These are phyloP conservation scores for Rossbeevera mucosa DNA, from an alignment of 768 basidiomycete genomes.

Conservation along the genomic window DNA sequence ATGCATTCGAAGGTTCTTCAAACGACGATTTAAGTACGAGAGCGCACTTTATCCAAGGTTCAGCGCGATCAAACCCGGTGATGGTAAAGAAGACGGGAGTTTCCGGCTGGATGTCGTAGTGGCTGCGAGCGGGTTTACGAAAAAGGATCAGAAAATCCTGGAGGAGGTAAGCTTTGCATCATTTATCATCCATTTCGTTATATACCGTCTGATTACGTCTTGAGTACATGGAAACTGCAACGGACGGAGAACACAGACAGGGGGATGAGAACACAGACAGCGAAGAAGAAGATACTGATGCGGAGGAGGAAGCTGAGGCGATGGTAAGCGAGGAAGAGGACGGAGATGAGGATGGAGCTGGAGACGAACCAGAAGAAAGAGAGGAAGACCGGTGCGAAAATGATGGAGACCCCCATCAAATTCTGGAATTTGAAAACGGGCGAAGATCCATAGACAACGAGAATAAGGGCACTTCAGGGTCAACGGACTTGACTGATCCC, in stretches of 20 bases:
- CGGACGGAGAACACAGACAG: constrained; percentile 32
- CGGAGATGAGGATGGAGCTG: constrained; percentile 34
- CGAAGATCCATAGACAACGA: background rate
- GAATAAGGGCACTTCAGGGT: constrained; percentile 1
- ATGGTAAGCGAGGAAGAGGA: constrained; percentile 26
- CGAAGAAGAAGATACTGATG: constrained; percentile 36
- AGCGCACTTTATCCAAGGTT: constrained; percentile 86
- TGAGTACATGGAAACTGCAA: constrained; percentile 65
- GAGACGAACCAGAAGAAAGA: constrained; percentile 35
- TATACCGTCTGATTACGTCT: constrained; percentile 20
- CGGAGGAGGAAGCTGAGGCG: constrained; percentile 35
- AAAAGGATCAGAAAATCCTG: constrained; percentile 73
- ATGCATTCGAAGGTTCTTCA: constrained; percentile 92
- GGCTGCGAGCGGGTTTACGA: constrained; percentile 89
- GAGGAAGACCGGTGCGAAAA: constrained; percentile 29
- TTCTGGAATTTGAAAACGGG: constrained; percentile 13
- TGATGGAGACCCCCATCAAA: constrained; percentile 12
- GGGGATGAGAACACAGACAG: constrained; percentile 27
- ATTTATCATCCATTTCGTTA: constrained; percentile 18
- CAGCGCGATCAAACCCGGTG: constrained; percentile 37
- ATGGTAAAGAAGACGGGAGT: constrained; percentile 38
- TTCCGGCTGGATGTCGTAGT: constrained; percentile 88
- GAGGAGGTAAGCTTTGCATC: constrained; percentile 63
- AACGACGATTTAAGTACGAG: constrained; percentile 87
- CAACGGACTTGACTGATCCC: background rate